Evolutionary conservation across 345 rosid species (phyloP), one percentile per base, ranked within the genome.

Genomic region (Populus nigra): DNA sequence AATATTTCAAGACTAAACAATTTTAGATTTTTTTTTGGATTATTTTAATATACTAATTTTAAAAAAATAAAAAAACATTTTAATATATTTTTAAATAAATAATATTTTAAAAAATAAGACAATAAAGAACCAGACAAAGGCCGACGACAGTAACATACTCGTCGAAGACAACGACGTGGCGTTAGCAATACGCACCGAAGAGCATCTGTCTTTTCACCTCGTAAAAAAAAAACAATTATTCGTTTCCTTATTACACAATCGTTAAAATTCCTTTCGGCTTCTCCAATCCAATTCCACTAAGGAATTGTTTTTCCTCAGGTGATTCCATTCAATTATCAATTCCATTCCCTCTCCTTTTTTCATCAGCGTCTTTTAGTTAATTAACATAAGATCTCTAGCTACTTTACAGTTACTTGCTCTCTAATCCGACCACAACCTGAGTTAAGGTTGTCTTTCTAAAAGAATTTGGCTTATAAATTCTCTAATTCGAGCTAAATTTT

Each of bases 121-220:
- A 33, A 33, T 33, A n/a, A n/a, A 11, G 71, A 27, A 33, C 47
- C 8, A 17, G 1, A 11, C 2, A 25, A 4, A 69, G 67, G 67
- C 73, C 53, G 25, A 29, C 13, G 13, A 35, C 47, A n/a, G 18
- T 0, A 5, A 0, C 5, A 4, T 25, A 43, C 39, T 23, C 43
- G 17, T 73, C 25, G 23, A 55, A 17, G 69, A 73, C 69, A 74
- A 23, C 27, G 36, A 76, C 67, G 38, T 68, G 55, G 78, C 67
- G 67, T 76, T 73, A 49, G 20, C 73, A 68, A 5, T 36, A 76
- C 71, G 78, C 66, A 2, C 29, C 0, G 55, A 1, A 23, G 65
- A 72, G 78, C 78, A 35, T 55, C 57, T 36, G 38, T 65, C 27
- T 18, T 45, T 70, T 31, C 41, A 1, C 23, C 41, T 38, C 43